Percentiles rank a stretch among this genome's conserved stretches.
Conservation (phyloP, 768 basidiomycete genomes). For the Mycena olivaceomarginata region DNA sequence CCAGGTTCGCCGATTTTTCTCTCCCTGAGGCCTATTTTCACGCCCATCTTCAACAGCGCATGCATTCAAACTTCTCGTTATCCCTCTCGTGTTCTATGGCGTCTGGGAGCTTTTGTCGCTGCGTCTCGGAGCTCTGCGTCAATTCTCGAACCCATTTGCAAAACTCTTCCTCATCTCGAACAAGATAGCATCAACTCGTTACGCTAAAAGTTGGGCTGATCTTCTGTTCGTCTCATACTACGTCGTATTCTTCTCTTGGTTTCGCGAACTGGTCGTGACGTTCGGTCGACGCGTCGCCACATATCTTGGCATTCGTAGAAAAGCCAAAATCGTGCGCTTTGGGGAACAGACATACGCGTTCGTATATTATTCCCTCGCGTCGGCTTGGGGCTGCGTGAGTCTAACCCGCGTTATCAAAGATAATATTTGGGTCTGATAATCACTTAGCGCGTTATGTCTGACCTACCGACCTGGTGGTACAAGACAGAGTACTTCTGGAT, state of each 20-base stretch:
- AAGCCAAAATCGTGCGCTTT: not conserved
- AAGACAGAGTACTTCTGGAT: constrained; percentile 1
- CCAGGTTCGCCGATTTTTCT: too few species aligned
- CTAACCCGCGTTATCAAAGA: not conserved
- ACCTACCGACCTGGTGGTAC: not conserved
- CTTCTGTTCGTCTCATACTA: not conserved
- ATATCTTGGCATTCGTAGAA: not conserved
- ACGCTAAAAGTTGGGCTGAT: not conserved
- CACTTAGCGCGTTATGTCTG: not conserved
- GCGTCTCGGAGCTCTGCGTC: not conserved
- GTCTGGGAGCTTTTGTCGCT: not conserved
- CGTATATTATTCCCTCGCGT: constrained; percentile 2
- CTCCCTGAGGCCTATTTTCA: too few species aligned
- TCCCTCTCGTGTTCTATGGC: not conserved
- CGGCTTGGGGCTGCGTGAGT: constrained; percentile 1
- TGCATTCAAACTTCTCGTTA: too few species aligned
- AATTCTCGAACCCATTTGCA: not conserved
- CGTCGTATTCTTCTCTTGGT: not conserved
- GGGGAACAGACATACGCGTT: not conserved
- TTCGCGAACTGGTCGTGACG: not conserved
- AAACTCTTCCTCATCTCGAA: not conserved
- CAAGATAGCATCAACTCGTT: not conserved
- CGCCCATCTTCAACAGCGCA: too few species aligned
- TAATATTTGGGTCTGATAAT: not conserved
- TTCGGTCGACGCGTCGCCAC: not conserved